A percentile compares a stretch with the other conserved stretches of the same genome.
Evolutionary conservation across 1,139 yeast species (phyloP).

Genomic region (Zygosaccharomyces sapae): DNA sequence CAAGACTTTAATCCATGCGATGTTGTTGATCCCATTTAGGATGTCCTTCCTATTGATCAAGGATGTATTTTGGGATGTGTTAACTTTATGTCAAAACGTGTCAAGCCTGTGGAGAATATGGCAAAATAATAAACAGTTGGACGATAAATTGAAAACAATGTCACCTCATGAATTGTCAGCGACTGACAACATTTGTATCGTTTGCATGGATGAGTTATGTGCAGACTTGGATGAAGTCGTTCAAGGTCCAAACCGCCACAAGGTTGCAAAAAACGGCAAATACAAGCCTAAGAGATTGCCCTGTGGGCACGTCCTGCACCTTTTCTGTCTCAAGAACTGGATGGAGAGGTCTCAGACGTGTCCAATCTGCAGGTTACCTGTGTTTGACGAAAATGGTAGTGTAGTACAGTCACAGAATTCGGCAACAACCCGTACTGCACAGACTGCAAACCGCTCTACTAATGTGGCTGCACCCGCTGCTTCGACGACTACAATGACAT

Average conservation of each 20-base stretch:
- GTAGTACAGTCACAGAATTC: slow-evolving; percentile 15
- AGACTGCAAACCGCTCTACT: slow-evolving; percentile 7
- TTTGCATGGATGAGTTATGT: slow-evolving; percentile 38
- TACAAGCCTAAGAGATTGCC: slow-evolving; percentile 63
- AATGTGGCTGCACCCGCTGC: neutral
- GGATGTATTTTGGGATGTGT: slow-evolving; percentile 56
- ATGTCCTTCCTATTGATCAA: slow-evolving; percentile 65
- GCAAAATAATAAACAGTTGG: slow-evolving; percentile 62
- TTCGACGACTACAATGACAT: slow-evolving; percentile 3
- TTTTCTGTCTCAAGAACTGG: slow-evolving; percentile 92
- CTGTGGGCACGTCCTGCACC: slow-evolving; percentile 86
- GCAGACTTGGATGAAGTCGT: slow-evolving; percentile 13
- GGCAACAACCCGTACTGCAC: slow-evolving; percentile 4
- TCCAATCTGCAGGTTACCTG: slow-evolving; percentile 86
- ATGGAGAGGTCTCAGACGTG: slow-evolving; percentile 85
- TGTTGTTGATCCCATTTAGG: slow-evolving; percentile 49
- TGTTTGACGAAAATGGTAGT: slow-evolving; percentile 39
- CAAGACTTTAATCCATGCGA: slow-evolving; percentile 47
- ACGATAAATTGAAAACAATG: slow-evolving; percentile 58
- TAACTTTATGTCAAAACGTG: slow-evolving; percentile 48
- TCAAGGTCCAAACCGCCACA: slow-evolving; percentile 9
- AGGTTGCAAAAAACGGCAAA: slow-evolving; percentile 12
- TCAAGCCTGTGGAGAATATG: slow-evolving; percentile 52
- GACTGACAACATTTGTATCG: slow-evolving; percentile 46
- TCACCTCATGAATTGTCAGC: slow-evolving; percentile 60